Percentiles rank a stretch among this genome's conserved stretches.
phyloP scores from a whole-genome alignment of 2,329 filamentous ascomycete species.

The Fusarium equiseti region DNA sequence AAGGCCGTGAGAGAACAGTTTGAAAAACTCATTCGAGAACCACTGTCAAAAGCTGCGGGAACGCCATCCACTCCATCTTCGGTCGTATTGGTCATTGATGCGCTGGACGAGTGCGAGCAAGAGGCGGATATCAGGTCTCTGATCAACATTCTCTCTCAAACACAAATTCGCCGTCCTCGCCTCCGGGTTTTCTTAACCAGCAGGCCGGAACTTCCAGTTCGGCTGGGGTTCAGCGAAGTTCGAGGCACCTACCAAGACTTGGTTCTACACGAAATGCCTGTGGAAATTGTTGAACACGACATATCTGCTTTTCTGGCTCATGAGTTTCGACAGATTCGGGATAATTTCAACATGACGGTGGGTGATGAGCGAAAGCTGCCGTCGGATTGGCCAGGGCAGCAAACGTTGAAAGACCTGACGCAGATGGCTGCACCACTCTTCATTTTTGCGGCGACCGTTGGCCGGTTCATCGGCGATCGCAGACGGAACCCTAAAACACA shows the following conservation, averaged over 20 bases:
- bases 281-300: conserved; percentile 51
- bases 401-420: conserved; percentile 27
- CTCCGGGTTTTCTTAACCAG: conserved; percentile 56
- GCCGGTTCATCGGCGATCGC: neutral
- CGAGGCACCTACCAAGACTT: conserved; percentile 35
- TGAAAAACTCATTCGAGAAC: too few relatives aligned
- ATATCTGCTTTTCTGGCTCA: conserved; percentile 36
- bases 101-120: too few relatives aligned
- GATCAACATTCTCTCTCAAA: conserved; percentile 3
- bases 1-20: too few relatives aligned
- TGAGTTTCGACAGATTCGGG: neutral
- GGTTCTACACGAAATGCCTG: conserved; percentile 54
- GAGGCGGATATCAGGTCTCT: too few relatives aligned
- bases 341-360: neutral
- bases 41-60: too few relatives aligned
- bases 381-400: conserved; percentile 21
- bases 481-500: neutral
- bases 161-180: neutral
- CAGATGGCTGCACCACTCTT: conserved; percentile 1
- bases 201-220: conserved; percentile 55
- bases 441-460: conserved; percentile 51
- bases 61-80: too few relatives aligned
- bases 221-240: conserved; percentile 51
- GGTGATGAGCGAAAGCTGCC: neutral
- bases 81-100: too few relatives aligned